phyloP scores from a whole-genome alignment of 2,329 filamentous ascomycete species.

The Xylogone sp. region DNA sequence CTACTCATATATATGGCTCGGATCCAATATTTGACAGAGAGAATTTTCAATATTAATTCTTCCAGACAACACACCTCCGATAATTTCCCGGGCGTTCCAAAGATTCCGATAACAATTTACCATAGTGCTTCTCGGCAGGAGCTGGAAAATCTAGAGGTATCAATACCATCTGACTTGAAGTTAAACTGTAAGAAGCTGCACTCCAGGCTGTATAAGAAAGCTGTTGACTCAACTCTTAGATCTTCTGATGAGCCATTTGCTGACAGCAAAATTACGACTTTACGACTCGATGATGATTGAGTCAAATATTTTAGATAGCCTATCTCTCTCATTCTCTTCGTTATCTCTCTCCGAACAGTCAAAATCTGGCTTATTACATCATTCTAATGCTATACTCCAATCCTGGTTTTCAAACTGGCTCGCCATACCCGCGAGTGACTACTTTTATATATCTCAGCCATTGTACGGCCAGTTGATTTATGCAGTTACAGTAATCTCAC shows the following conservation, averaged over 20 bases:
- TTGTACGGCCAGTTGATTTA: conserved; percentile 45
- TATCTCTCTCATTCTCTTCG: conserved; percentile 39
- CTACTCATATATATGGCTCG: conserved; percentile 43
- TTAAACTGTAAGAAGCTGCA: too few relatives aligned
- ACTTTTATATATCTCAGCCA: conserved; percentile 43
- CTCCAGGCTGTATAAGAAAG: not conserved
- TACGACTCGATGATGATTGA: conserved; percentile 46
- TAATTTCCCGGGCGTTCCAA: conserved; percentile 9
- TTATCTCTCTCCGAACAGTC: conserved; percentile 36
- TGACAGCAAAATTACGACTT: conserved; percentile 38
- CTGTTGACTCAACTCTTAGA: conserved; percentile 21
- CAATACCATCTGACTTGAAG: conserved; percentile 26
- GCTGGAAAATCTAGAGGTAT: conserved; percentile 36
- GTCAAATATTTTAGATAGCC: conserved; percentile 34
- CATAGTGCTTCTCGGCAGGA: conserved; percentile 43
- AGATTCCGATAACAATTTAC: conserved; percentile 20
- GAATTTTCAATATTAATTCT: conserved; percentile 34
- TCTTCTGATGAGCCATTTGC: conserved; percentile 35
- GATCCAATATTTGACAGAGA: conserved; percentile 47
- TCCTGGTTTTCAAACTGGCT: conserved; percentile 48
- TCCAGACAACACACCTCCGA: conserved; percentile 13
- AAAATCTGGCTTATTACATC: conserved; percentile 44
- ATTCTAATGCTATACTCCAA: conserved; percentile 42
- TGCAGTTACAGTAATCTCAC: conserved; percentile 45
- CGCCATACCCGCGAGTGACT: conserved; percentile 36